Base-by-base conservation (phyloP, 1,284 basidiomycete genomes). In the Cutaneotrichosporon sp. region DNA sequence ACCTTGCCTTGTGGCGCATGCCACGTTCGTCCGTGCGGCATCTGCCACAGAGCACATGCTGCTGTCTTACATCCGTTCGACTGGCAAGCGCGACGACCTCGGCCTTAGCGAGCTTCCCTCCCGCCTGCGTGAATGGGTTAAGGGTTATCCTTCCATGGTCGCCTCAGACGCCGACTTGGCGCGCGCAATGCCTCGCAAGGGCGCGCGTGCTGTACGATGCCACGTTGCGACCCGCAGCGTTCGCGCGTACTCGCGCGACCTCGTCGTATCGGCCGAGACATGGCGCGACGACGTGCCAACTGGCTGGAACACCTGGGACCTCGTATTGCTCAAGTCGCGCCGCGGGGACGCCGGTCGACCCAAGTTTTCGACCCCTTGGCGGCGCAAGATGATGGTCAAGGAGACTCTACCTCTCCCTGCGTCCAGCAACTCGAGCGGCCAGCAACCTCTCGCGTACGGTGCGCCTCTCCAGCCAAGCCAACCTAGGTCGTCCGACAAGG, bases 31-130 rank as follows among this genome's bases (percentile, higher is more conserved):
- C 52, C 87, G 89, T 57, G 84, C 90, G 18, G 88, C 89, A 2
- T 87, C 88, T 47, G 92, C 93, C 0, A 90, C 90, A 62, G 93
- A 97, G 75, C 93, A 97, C 70, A 82, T 97, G 58, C 82, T 96
- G 13, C 85, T 96, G 18, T 85, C 91, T 0, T 93, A 89, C 76
- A 89, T 96, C 63, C 87, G 93, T 21, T 89, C 87, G 82, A 88
- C 91, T 69, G 86, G 90, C 66, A 83, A 72, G 51, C 78, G 77
- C 36, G 85, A 84, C 62, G 83, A 84, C 16, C 79, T 86, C 4
- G 83, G 86, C 2, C 83, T 76, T 5, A 69, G 87, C 6, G 87
- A 88, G 21, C 86, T 92, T 9, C 90, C 91, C 3, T 85, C 85
- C 31, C 85, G 89, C 16, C 86, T 94, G 60, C 88, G 89, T 74